phyloP scores from a whole-genome alignment of 148 eudicot species.

The Silene conica region DNA sequence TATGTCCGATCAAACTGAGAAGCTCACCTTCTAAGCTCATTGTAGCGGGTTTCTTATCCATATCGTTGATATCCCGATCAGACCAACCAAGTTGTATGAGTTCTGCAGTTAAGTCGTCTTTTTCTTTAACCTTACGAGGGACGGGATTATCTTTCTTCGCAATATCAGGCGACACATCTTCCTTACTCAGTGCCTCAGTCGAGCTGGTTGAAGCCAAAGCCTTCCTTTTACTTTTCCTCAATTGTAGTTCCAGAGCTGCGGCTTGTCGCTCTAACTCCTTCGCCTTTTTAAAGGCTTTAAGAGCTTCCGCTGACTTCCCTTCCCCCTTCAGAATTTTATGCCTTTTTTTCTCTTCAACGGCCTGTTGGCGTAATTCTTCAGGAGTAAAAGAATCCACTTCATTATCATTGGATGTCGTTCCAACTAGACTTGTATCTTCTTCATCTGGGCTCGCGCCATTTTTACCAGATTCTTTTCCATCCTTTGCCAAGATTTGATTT shows the following conservation, averaged over 20 bases:
- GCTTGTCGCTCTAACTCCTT: conserved; percentile 94
- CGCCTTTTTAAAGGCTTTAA: conserved; percentile 76
- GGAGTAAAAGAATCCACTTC: conserved; percentile 50
- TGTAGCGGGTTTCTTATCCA: conserved; percentile 55
- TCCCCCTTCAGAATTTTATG: conserved; percentile 68
- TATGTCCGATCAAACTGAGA: conserved; percentile 54
- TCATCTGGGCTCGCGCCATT: conserved; percentile 30
- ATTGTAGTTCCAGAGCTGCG: conserved; percentile 59
- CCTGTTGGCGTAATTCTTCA: conserved; percentile 76
- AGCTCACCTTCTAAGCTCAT: conserved; percentile 79
- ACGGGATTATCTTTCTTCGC: conserved; percentile 26
- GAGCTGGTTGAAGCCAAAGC: conserved; percentile 47
- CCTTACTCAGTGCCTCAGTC: conserved; percentile 33
- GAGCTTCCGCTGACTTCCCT: conserved; percentile 83
- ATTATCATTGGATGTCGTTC: conserved; percentile 29
- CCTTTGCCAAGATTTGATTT: conserved; percentile 50
- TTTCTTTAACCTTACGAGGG: conserved; percentile 42
- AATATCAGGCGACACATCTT: conserved; percentile 28
- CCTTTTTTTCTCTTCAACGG: conserved; percentile 72
- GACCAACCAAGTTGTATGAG: conserved; percentile 92
- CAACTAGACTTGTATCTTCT: conserved; percentile 38
- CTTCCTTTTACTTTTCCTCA: conserved; percentile 64
- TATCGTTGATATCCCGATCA: conserved; percentile 61
- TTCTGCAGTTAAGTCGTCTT: conserved; percentile 73
- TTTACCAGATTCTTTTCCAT: conserved; percentile 37